Conservation (phyloP, 2,329 filamentous ascomycete genomes). For the Boeremia exigua region DNA sequence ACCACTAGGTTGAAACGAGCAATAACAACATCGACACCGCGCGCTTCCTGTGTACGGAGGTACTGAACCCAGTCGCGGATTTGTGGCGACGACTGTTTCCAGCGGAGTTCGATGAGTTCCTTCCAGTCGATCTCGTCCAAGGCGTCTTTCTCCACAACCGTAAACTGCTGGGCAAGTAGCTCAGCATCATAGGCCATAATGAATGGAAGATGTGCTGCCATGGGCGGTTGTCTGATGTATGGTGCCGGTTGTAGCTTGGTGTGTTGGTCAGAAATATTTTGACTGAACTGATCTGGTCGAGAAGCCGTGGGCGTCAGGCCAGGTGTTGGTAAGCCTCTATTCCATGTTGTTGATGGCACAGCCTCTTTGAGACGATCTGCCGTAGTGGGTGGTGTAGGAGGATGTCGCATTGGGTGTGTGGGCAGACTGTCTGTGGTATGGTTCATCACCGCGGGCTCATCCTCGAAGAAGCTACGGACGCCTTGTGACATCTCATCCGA, state of each 20-base stretch:
- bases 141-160: conserved; percentile 84
- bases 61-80: conserved; percentile 84
- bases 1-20: conserved; percentile 88
- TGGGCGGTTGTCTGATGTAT: conserved; percentile 28
- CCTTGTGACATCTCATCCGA: conserved; percentile 48
- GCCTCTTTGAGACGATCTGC: conserved; percentile 39
- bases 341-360: conserved; percentile 39
- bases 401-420: conserved; percentile 45
- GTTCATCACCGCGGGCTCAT: conserved; percentile 49
- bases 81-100: conserved; percentile 73
- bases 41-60: conserved; percentile 72
- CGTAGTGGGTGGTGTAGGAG: conserved; percentile 54
- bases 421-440: conserved; percentile 37
- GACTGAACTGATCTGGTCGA: conserved; percentile 25
- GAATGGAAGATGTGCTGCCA: conserved; percentile 70
- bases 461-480: conserved; percentile 58
- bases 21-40: conserved; percentile 82
- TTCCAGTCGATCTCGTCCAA: conserved; percentile 89
- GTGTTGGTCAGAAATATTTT: conserved; percentile 30
- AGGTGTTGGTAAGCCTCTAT: conserved; percentile 46
- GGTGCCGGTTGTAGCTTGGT: conserved; percentile 29
- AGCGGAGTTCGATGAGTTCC: conserved; percentile 81
- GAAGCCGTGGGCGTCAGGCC: conserved; percentile 46
- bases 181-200: conserved; percentile 82
- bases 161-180: conserved; percentile 80